Percentiles rank a stretch among this genome's conserved stretches.
These are phyloP conservation scores for Dalbergia cochinchinensis DNA, from an alignment of 306 rosid species.

Conservation along the genomic window DNA sequence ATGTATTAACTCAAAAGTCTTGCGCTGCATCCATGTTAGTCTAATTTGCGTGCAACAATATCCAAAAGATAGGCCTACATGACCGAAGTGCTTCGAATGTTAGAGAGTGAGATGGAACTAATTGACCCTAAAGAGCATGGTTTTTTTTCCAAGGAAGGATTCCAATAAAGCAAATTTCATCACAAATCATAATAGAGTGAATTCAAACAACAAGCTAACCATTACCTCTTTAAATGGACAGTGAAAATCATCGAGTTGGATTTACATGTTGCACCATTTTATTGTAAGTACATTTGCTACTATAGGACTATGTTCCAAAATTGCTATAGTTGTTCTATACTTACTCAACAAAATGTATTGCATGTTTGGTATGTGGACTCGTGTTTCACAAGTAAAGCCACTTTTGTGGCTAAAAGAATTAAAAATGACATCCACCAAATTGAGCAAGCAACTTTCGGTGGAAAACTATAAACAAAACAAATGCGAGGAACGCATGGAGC, in stretches of 20 bases:
- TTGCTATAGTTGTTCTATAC: too few species aligned
- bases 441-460: too few species aligned
- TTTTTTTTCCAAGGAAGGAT: neutral
- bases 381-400: too few species aligned
- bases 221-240: neutral
- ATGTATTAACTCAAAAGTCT: constrained; percentile 30
- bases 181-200: constrained; percentile 2
- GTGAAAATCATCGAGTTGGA: neutral
- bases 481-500: too few species aligned
- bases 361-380: too few species aligned
- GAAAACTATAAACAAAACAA: too few species aligned
- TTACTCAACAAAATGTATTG: too few species aligned
- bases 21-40: constrained; percentile 63
- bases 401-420: too few species aligned
- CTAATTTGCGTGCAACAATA: constrained; percentile 51
- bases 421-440: too few species aligned
- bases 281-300: too few species aligned
- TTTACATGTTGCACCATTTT: too few species aligned
- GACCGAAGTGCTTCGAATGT: constrained; percentile 45
- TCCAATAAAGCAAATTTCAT: neutral
- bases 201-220: constrained; percentile 15
- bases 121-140: constrained; percentile 57
- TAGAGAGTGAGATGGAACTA: constrained; percentile 45
- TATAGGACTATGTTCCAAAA: too few species aligned
- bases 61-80: constrained; percentile 44